Evolutionary conservation across 768 basidiomycete genomes (phyloP).

Genomic region (Mycena galopus): DNA sequence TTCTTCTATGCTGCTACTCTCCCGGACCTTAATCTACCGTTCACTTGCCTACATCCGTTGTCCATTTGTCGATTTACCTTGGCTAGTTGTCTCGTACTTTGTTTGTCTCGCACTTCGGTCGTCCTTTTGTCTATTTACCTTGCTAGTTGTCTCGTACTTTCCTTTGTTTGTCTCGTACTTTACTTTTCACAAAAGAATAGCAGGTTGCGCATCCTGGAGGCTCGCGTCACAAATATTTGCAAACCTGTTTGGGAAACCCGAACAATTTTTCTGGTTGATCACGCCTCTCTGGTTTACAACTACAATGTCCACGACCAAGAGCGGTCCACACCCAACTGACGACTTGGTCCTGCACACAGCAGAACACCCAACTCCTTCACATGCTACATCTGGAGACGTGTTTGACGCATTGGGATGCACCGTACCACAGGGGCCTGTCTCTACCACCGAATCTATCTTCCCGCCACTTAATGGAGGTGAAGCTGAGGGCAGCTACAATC

Average conservation of each 20-base stretch:
- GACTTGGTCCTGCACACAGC: neutral
- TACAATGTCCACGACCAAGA: neutral
- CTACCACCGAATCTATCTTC: neutral
- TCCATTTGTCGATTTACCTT: too few relatives aligned
- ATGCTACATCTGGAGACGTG: neutral
- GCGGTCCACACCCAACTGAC: neutral
- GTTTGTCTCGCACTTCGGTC: too few relatives aligned
- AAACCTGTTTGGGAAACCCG: neutral
- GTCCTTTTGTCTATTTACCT: neutral
- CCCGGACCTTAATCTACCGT: neutral
- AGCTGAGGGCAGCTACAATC: neutral
- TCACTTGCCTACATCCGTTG: too few relatives aligned
- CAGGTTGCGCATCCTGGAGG: neutral
- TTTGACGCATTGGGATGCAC: neutral
- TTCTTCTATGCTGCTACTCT: neutral
- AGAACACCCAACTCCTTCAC: neutral
- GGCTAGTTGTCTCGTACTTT: too few relatives aligned
- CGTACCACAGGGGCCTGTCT: neutral
- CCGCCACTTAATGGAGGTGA: neutral
- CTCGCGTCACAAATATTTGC: neutral
- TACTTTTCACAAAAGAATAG: neutral
- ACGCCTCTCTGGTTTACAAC: neutral
- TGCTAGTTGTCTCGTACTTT: neutral
- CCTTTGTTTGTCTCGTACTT: too few relatives aligned
- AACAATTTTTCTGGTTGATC: neutral